Evolutionary conservation across 164 flowering plant genomes (phyloP), one percentile per base, ranked within the genome.

Genomic region (Warburgia ugandensis): DNA sequence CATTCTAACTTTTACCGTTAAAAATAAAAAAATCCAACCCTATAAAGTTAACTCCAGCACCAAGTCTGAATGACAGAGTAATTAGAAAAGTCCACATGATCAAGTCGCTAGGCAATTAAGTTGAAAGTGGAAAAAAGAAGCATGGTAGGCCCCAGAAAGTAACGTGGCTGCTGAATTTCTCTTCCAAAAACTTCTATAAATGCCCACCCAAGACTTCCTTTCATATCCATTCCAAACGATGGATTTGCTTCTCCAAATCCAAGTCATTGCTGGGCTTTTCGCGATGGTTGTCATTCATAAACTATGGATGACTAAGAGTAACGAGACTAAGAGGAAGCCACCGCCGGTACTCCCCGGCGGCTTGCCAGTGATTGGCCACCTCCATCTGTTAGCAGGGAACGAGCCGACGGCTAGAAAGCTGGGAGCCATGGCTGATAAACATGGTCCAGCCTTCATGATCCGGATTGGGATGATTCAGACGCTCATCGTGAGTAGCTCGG

Each of bases 291-390:
- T 55, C 12, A 17, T 55, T 25, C 17, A 41, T 21, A 27, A 54
- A 2, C 21, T 54, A 40, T 52, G 56, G 56, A 3, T 9, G 23
- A 35, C 11, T 16, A 51, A 29, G 7, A 19, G 23, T 40, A 5
- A 17, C 30, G 22, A 55, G 12, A 20, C 13, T 17, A 13, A 27
- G 21, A 46, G 10, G 36, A 3, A 29, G 16, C n/a, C n/a, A n/a
- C 33, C 67, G 5, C 62, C 67, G 10, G 58, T 50, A 25, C 67
- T 48, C 0, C 29, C 23, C 7, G 58, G 67, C 0, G 58, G 39
- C 3, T 47, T 39, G 56, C 67, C 61, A 16, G 5, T 63, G 16
- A 63, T 51, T 8, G 67, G 61, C 43, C 68, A 64, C 48, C 58
- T 64, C 37, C 62, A 38, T 36, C 44, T 45, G 43, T 30, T 63